phyloP scores from a whole-genome alignment of 768 basidiomycete species.

The Stropharia rugosoannulata region DNA sequence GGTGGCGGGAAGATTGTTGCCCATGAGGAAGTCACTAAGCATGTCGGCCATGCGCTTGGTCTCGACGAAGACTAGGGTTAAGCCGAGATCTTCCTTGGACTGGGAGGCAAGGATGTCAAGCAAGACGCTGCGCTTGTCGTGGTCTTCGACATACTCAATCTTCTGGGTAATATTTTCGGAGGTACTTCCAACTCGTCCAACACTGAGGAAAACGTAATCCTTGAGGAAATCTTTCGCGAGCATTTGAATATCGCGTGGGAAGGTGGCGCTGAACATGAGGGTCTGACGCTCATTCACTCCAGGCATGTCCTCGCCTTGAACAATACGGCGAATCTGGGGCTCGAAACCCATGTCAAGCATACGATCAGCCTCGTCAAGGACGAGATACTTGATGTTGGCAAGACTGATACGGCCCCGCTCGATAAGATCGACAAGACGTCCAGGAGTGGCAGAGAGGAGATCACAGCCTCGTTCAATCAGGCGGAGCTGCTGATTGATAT shows the following conservation, averaged over 20 bases:
- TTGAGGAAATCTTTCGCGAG: conserved; percentile 95
- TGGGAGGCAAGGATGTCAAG: conserved; percentile 91
- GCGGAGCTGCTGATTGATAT: conserved; percentile 94
- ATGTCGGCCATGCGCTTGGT: conserved; percentile 99
- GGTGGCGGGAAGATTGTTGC: conserved; percentile 82
- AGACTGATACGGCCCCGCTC: conserved; percentile 97
- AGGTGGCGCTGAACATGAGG: conserved; percentile 99
- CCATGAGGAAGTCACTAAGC: conserved; percentile 93
- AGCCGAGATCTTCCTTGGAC: conserved; percentile 56
- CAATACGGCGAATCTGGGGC: conserved; percentile 97
- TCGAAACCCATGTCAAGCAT: conserved; percentile 99
- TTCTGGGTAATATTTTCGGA: conserved; percentile 99
- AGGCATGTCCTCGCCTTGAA: conserved; percentile 99
- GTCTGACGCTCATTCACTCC: conserved; percentile 88
- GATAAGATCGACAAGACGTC: conserved; percentile 96
- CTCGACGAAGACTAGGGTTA: conserved; percentile 97
- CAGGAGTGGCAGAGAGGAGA: conserved; percentile 93
- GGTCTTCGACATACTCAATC: conserved; percentile 97
- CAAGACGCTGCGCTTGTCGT: conserved; percentile 94
- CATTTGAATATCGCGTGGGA: conserved; percentile 98
- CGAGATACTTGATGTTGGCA: conserved; percentile 95
- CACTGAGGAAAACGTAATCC: conserved; percentile 98
- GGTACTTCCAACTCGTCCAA: conserved; percentile 97
- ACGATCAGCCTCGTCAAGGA: conserved; percentile 98
- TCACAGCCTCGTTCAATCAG: conserved; percentile 96